Conservation (phyloP, 176 grass and related monocot genomes). For the Triticum dicoccoides region DNA sequence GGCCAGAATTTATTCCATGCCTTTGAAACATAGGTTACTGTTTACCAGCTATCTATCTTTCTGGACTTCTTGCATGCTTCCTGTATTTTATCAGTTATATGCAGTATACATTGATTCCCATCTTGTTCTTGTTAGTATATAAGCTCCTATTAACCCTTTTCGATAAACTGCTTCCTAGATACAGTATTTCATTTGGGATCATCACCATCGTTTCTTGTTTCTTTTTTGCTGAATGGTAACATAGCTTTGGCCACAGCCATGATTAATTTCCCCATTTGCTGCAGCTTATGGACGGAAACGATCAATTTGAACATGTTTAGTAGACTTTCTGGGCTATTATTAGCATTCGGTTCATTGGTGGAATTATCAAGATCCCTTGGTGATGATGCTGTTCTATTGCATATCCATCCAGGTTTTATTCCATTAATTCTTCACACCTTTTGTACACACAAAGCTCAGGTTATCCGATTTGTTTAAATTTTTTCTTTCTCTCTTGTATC, state of each 20-base stretch:
- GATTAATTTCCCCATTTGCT: neutral
- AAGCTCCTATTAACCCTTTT: neutral
- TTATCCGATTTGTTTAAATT: no score
- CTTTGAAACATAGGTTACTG: conserved; percentile 76
- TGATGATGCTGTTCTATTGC: conserved; percentile 81
- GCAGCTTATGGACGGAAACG: conserved; percentile 92
- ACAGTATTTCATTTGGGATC: neutral
- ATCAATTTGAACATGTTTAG: conserved; percentile 73
- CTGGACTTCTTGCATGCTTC: neutral
- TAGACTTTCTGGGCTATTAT: conserved; percentile 80
- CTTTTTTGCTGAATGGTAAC: conserved; percentile 9
- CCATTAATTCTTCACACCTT: neutral
- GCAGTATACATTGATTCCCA: neutral
- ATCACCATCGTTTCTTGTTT: neutral
- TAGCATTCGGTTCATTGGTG: conserved; percentile 81
- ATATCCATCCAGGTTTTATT: conserved; percentile 69
- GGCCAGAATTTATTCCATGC: conserved; percentile 90
- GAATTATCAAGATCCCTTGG: conserved; percentile 86
- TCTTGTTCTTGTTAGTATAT: neutral
- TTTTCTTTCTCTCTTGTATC: neutral
- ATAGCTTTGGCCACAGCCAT: neutral
- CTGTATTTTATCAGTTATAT: neutral
- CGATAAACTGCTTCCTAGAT: neutral
- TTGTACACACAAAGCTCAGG: neutral
- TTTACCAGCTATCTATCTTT: neutral